These are phyloP conservation scores for Zhuliangozyma blackwelliae DNA, from an alignment of 1,139 yeast genomes.

Conservation along the genomic window DNA sequence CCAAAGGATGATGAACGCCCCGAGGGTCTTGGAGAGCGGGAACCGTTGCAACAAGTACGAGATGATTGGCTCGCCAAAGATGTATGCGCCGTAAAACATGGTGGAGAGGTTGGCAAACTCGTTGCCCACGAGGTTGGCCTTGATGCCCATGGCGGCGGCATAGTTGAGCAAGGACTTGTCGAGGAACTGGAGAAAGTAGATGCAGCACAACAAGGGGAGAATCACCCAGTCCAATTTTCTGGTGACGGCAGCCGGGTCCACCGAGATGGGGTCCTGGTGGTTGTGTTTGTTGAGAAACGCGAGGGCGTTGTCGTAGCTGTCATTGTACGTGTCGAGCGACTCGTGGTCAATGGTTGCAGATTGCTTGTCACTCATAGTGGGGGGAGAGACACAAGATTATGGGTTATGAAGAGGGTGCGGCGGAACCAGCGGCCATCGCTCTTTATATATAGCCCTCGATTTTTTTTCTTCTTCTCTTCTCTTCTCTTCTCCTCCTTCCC, in stretches of 20 bases:
- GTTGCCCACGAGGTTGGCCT: slow-evolving; percentile 25
- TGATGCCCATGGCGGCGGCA: slow-evolving; percentile 52
- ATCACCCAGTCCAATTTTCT: slow-evolving; percentile 27
- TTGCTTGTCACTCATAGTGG: not conserved
- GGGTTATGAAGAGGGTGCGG: too few relatives aligned
- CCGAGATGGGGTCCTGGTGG: not conserved
- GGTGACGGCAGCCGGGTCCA: slow-evolving; percentile 10
- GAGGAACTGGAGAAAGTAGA: slow-evolving; percentile 42
- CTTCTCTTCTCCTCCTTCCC: too few relatives aligned
- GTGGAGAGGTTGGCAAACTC: slow-evolving; percentile 42
- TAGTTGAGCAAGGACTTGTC: slow-evolving; percentile 43
- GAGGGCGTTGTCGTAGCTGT: slow-evolving; percentile 10
- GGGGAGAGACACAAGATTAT: not conserved
- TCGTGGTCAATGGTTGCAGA: not conserved
- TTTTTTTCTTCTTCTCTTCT: too few relatives aligned
- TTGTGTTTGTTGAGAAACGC: slow-evolving; percentile 8
- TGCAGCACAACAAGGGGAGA: slow-evolving; percentile 31
- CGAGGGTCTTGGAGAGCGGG: slow-evolving; percentile 38
- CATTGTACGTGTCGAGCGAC: not conserved
- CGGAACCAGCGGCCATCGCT: too few relatives aligned
- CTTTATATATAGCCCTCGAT: too few relatives aligned
- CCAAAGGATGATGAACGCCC: slow-evolving; percentile 35
- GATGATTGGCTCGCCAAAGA: slow-evolving; percentile 44
- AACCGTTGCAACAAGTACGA: slow-evolving; percentile 33
- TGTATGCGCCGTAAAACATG: slow-evolving; percentile 42